A percentile compares a stretch with the other conserved stretches of the same genome.
Conservation (phyloP, 345 rosid species). For the Sonneratia alba region DNA sequence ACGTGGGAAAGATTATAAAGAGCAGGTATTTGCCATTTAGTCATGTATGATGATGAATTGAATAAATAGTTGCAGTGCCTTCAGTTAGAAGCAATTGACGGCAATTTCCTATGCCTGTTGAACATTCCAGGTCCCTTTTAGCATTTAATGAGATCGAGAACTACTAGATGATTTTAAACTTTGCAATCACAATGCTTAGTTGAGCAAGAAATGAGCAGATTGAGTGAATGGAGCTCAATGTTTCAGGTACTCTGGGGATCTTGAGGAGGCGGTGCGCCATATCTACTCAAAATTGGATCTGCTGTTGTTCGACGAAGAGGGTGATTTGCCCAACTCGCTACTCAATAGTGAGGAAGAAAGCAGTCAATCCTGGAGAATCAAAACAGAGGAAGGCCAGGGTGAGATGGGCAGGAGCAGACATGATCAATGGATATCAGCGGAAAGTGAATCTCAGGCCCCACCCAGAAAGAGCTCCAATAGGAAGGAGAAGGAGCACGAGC, state of each 20-base stretch:
- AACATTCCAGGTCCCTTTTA: background rate
- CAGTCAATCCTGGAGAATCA: conserved; percentile 43
- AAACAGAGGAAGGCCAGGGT: conserved; percentile 21
- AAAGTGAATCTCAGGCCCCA: conserved; percentile 21
- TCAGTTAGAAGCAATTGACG: background rate
- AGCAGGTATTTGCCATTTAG: conserved; percentile 36
- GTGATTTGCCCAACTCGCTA: conserved; percentile 39
- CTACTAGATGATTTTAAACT: background rate
- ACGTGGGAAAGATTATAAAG: conserved; percentile 61
- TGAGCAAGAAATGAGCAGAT: background rate
- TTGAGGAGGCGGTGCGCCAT: conserved; percentile 49
- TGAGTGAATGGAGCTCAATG: conserved; percentile 8
- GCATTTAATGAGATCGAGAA: background rate
- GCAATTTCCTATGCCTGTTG: background rate
- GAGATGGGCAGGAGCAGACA: conserved; percentile 18
- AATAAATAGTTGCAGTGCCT: background rate
- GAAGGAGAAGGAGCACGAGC: conserved; percentile 27
- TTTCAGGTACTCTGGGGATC: conserved; percentile 54
- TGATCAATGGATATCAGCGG: conserved; percentile 19
- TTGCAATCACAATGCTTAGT: background rate
- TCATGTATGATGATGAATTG: background rate
- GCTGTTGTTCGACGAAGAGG: conserved; percentile 49
- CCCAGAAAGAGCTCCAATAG: conserved; percentile 19
- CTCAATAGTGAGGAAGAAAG: conserved; percentile 78
- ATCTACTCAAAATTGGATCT: conserved; percentile 72